These are phyloP conservation scores for Colletotrichum higginsianum DNA, from an alignment of 2,329 filamentous ascomycete species.

Conservation along the genomic window DNA sequence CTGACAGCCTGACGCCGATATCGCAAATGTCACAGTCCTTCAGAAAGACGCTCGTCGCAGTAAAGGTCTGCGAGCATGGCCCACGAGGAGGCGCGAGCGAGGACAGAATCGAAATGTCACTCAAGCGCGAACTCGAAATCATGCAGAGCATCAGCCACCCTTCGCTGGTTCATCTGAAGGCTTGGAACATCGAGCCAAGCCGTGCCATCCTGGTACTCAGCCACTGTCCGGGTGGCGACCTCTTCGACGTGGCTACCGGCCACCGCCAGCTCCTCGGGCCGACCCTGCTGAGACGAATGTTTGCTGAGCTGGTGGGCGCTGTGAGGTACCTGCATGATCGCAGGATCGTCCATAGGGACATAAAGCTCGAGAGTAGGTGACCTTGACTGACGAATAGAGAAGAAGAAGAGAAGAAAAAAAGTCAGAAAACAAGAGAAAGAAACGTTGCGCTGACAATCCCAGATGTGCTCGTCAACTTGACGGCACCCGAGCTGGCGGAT, in stretches of 20 bases:
- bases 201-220: slow-evolving; percentile 89
- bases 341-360: slow-evolving; percentile 94
- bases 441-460: slow-evolving; percentile 38
- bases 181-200: slow-evolving; percentile 87
- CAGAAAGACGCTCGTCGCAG: slow-evolving; percentile 87
- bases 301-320: slow-evolving; percentile 89
- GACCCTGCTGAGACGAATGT: slow-evolving; percentile 83
- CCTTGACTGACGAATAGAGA: no score
- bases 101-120: slow-evolving; percentile 90
- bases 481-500: slow-evolving; percentile 76
- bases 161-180: slow-evolving; percentile 90
- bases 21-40: slow-evolving; percentile 59
- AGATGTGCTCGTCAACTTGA: slow-evolving; percentile 94
- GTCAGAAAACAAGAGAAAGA: background rate
- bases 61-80: slow-evolving; percentile 96
- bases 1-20: slow-evolving; percentile 56
- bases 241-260: slow-evolving; percentile 91
- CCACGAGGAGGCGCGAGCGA: slow-evolving; percentile 94
- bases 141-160: slow-evolving; percentile 91
- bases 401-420: background rate
- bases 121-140: slow-evolving; percentile 96
- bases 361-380: slow-evolving; percentile 91
- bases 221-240: slow-evolving; percentile 93
- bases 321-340: slow-evolving; percentile 88
- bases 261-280: slow-evolving; percentile 78